Conservation (phyloP, 768 basidiomycete species). For the Kwoniella pini region DNA sequence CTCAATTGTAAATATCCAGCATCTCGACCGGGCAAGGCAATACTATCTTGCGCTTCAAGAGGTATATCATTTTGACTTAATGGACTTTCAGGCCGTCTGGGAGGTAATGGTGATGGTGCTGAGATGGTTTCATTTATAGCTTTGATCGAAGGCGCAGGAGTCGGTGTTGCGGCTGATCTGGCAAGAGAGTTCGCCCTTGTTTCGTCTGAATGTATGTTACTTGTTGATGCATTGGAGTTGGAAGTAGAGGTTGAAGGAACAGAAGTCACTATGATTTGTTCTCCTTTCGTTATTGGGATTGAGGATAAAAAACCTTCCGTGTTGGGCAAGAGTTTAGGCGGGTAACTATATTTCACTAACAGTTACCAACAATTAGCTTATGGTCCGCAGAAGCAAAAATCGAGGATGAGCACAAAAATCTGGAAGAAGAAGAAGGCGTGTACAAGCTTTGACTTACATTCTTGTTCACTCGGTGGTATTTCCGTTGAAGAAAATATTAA, state of each 20-base stretch:
- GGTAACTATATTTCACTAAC: conserved; percentile 66
- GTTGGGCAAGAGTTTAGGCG: conserved; percentile 70
- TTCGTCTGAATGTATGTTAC: no score
- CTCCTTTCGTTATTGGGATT: conserved; percentile 73
- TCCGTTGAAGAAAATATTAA: conserved; percentile 67
- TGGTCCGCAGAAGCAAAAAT: no score
- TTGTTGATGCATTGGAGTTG: no score
- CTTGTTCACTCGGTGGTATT: conserved; percentile 75
- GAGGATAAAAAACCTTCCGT: conserved; percentile 61
- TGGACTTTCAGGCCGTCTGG: conserved; percentile 14
- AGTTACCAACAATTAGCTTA: no score
- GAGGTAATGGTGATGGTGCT: conserved; percentile 22
- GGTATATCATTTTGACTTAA: conserved; percentile 46
- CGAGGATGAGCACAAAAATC: no score
- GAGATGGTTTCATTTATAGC: conserved; percentile 26
- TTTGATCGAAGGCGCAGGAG: conserved; percentile 32
- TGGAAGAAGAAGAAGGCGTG: not conserved
- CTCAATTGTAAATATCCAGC: conserved; percentile 52
- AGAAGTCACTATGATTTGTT: conserved; percentile 77
- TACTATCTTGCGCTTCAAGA: conserved; percentile 12
- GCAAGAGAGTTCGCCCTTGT: no score
- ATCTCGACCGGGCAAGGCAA: conserved; percentile 37
- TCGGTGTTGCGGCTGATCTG: conserved; percentile 27
- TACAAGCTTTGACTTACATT: conserved; percentile 58
- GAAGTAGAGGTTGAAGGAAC: conserved; percentile 14